A percentile compares a stretch with the other conserved stretches of the same genome.
These are phyloP conservation scores for Ochetophila trinervis DNA, from an alignment of 306 rosid genomes.

Conservation along the genomic window DNA sequence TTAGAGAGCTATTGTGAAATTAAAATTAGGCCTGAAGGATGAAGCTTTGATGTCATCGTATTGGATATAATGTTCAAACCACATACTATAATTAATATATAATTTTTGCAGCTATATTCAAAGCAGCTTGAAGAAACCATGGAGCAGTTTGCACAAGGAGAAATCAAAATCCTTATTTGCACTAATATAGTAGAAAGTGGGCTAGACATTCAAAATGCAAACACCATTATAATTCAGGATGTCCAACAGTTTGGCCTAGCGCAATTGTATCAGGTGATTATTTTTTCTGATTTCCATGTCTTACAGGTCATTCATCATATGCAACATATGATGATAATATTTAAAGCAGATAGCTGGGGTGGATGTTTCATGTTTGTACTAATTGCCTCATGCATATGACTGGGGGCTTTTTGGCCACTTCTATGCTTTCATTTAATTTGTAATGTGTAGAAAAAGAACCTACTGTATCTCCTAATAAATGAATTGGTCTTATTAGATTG, in stretches of 20 bases:
- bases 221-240: conserved; percentile 93
- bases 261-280: conserved; percentile 83
- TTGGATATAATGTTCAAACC: not conserved
- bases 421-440: not conserved
- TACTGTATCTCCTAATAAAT: not conserved
- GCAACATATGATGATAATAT: not conserved
- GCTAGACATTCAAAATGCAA: conserved; percentile 97
- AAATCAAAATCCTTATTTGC: conserved; percentile 76
- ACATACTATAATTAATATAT: not conserved
- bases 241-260: conserved; percentile 98
- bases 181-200: conserved; percentile 97
- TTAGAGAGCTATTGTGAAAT: conserved; percentile 19
- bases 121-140: conserved; percentile 90
- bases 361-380: not conserved
- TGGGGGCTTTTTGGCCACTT: not conserved
- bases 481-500: not conserved
- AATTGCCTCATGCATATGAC: not conserved
- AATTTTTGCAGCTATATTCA: conserved; percentile 74
- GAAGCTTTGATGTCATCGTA: not conserved
- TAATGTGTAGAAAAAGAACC: not conserved
- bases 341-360: not conserved
- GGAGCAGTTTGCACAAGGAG: conserved; percentile 82
- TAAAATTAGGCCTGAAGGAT: conserved; percentile 12
- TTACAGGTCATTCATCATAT: not conserved
- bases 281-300: conserved; percentile 29